Evolutionary conservation across 352 stramenopile species (phyloP).

Genomic region (Phytophthora niederhauseri): DNA sequence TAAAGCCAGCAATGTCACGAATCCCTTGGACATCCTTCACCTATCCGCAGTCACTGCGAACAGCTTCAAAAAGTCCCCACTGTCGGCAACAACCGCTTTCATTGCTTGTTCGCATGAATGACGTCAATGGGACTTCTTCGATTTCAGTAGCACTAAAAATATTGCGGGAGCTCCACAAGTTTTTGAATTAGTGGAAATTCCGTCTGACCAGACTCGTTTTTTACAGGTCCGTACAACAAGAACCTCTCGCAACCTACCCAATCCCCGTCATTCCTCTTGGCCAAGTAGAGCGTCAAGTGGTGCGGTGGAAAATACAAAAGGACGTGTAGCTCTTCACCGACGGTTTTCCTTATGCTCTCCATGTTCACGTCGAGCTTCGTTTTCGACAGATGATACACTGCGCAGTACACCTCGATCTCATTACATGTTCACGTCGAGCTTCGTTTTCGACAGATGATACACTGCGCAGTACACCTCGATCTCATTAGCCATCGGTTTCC

Average conservation of each 20-base stretch:
- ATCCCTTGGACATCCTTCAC: conserved; percentile 8
- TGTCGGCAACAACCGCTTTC: not conserved
- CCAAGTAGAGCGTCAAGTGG: not conserved
- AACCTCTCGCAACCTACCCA: no score
- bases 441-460: not conserved
- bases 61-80: conserved; percentile 6
- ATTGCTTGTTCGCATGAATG: no score
- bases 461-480: not conserved
- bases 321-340: not conserved
- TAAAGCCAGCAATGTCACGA: conserved; percentile 3
- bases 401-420: not conserved
- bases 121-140: no score
- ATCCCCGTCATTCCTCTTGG: not conserved
- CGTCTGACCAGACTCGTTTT: not conserved
- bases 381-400: not conserved
- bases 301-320: no score
- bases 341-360: not conserved
- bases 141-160: no score
- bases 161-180: no score
- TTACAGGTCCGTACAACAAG: not conserved
- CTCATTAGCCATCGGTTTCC: no score
- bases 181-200: not conserved
- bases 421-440: not conserved
- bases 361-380: not conserved
- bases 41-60: conserved; percentile 8